Percentiles rank a stretch among this genome's conserved stretches.
phyloP scores from a whole-genome alignment of 2,329 filamentous ascomycete genomes.

The Trichoderma simmonsii region DNA sequence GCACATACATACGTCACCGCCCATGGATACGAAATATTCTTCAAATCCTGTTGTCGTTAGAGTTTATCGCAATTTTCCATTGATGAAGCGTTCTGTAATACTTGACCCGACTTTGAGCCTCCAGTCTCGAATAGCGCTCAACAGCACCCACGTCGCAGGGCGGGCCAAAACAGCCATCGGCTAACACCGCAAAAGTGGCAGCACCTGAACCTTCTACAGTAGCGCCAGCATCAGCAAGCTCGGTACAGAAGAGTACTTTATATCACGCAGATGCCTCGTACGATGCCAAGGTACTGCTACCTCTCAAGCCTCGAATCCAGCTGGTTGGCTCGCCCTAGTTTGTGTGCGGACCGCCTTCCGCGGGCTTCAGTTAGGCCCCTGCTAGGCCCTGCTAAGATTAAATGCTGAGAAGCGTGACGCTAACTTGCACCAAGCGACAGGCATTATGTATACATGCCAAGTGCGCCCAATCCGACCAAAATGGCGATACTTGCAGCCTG shows the following conservation, averaged over 20 bases:
- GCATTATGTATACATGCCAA: neutral
- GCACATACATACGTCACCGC: neutral
- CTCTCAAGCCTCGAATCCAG: conserved; percentile 2
- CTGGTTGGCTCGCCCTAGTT: conserved; percentile 17
- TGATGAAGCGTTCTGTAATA: neutral
- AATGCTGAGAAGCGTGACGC: neutral
- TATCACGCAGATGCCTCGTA: neutral
- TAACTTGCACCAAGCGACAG: neutral
- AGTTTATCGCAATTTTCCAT: neutral
- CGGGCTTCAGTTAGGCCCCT: neutral
- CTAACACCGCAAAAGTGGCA: neutral
- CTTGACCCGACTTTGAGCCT: neutral
- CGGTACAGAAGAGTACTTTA: neutral
- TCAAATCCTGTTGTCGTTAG: neutral
- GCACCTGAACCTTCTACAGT: neutral
- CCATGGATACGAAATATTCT: neutral
- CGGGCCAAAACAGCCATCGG: neutral
- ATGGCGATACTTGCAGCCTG: neutral
- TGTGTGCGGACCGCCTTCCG: conserved; percentile 12
- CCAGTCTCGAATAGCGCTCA: neutral
- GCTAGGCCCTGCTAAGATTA: neutral
- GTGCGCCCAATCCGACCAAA: neutral
- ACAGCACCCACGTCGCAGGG: neutral
- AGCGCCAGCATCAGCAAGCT: neutral
- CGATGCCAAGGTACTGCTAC: neutral